phyloP scores from a whole-genome alignment of 2,329 filamentous ascomycete genomes.

The Botrytis sinoallii region DNA sequence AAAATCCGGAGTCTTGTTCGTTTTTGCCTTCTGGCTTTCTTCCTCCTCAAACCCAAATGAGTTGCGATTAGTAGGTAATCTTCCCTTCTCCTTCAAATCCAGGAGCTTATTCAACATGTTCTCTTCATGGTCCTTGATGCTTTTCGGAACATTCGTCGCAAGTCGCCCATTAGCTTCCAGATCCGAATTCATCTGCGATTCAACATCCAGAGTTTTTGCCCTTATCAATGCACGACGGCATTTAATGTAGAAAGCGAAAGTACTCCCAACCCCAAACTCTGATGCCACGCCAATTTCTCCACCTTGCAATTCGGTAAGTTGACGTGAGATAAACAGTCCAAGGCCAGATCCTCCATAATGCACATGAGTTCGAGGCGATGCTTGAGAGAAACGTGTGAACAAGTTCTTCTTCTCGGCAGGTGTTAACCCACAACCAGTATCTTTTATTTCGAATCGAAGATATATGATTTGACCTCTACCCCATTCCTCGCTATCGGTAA shows the following conservation, averaged over 20 bases:
- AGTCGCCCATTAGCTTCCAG: constrained; percentile 16
- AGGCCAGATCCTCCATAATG: constrained; percentile 78
- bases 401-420: constrained; percentile 67
- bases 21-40: not conserved
- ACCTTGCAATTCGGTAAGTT: constrained; percentile 76
- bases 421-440: constrained; percentile 71
- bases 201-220: constrained; percentile 3
- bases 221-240: constrained; percentile 38
- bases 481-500: constrained; percentile 33
- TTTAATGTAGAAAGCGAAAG: constrained; percentile 72
- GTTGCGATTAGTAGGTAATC: constrained; percentile 2
- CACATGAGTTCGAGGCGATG: constrained; percentile 70
- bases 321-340: constrained; percentile 74
- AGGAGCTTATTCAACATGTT: not conserved
- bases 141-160: constrained; percentile 20
- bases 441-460: constrained; percentile 69
- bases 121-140: constrained; percentile 16
- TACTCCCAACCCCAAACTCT: constrained; percentile 65
- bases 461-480: constrained; percentile 52
- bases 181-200: constrained; percentile 10
- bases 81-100: constrained; percentile 6
- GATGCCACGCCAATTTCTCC: constrained; percentile 75
- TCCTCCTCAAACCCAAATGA: constrained; percentile 16
- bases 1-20: not conserved
- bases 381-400: constrained; percentile 77